These are phyloP conservation scores for Tricholoma flavovirens DNA, from an alignment of 768 basidiomycete genomes.

Conservation along the genomic window DNA sequence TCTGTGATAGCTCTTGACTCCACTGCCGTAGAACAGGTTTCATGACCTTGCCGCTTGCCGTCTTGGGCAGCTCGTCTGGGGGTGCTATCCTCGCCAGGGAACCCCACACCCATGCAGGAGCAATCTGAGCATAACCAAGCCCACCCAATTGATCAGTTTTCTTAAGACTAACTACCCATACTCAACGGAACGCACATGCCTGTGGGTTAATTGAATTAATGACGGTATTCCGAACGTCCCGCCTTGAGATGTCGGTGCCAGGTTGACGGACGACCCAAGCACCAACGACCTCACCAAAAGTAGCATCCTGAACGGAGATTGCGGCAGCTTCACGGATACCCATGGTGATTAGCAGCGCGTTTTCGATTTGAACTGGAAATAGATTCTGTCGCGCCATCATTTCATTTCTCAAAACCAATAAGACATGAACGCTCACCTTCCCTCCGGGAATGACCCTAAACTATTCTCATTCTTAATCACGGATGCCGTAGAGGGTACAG, in stretches of 20 bases:
- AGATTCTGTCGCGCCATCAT: slow-evolving; percentile 48
- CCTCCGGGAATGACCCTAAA: slow-evolving; percentile 81
- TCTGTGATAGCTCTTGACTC: slow-evolving; percentile 51
- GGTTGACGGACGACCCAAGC: slow-evolving; percentile 64
- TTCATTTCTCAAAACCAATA: not conserved
- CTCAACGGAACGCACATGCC: slow-evolving; percentile 33
- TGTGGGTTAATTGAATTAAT: slow-evolving; percentile 69
- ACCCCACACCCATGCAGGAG: slow-evolving; percentile 83
- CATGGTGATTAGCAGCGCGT: slow-evolving; percentile 51
- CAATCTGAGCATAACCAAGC: slow-evolving; percentile 43
- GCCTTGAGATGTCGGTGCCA: slow-evolving; percentile 34
- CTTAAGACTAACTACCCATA: not conserved
- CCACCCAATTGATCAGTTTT: not conserved
- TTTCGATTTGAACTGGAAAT: slow-evolving; percentile 83
- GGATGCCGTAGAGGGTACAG: not conserved
- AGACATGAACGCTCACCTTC: slow-evolving; percentile 47
- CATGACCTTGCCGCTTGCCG: slow-evolving; percentile 83
- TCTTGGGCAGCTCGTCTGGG: slow-evolving; percentile 67
- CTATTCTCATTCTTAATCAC: not conserved
- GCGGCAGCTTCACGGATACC: slow-evolving; percentile 67
- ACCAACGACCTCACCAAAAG: slow-evolving; percentile 76
- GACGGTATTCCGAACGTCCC: slow-evolving; percentile 52
- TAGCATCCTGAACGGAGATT: slow-evolving; percentile 61
- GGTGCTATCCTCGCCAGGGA: slow-evolving; percentile 59
- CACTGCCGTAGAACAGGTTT: slow-evolving; percentile 72